Base-by-base conservation (phyloP, 140 eudicot species). In the Ambrosia hybrid region DNA sequence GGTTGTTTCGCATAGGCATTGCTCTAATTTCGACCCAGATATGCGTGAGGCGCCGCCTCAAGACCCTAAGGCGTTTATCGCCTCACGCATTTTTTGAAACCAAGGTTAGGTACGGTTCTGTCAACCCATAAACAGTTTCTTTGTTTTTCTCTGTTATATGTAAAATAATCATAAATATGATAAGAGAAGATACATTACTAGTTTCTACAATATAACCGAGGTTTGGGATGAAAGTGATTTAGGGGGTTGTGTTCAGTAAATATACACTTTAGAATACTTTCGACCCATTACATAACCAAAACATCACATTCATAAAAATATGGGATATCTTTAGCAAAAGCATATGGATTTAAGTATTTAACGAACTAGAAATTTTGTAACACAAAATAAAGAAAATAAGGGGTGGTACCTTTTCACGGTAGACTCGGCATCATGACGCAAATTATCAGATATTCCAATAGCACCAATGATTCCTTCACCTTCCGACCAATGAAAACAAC, bases 391-490 rank as follows among this genome's bases (percentile, higher is more conserved):
- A 59, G 6, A 21, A 3, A 57, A 48, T 75, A 46, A 14, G 21
- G 12, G 39, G 13, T 3, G 37, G 72, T 87, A 92, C 98, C 98
- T 90, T 66, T 65, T 56, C 41, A 93, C 81, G 6, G 98, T 89
- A 75, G 91, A 88, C 77, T 73, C 85, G 48, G 96, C 98, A 86
- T 93, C 98, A 33, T 16, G 78, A 4, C 98, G 85, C 71, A 93
- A 75, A 75, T 76, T 82, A 81, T 93, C 98, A 74, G 93, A 89
- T 57, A 93, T 89, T 66, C 91, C 96, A 78, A 93, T 93, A 72
- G 89, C 96, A 57, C 98, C 98, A 65, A 90, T 87, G 69, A 93
- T 72, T 58, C 98, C 98, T 58, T 93, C 96, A 56, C 91, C 96
- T 81, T 93, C 73, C 86, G 81, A 46, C 96, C 98, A 80, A 93